A percentile compares a stretch with the other conserved stretches of the same genome.
These are phyloP conservation scores for Beauveria bassiana DNA, from an alignment of 2,329 filamentous ascomycete genomes.

Conservation along the genomic window DNA sequence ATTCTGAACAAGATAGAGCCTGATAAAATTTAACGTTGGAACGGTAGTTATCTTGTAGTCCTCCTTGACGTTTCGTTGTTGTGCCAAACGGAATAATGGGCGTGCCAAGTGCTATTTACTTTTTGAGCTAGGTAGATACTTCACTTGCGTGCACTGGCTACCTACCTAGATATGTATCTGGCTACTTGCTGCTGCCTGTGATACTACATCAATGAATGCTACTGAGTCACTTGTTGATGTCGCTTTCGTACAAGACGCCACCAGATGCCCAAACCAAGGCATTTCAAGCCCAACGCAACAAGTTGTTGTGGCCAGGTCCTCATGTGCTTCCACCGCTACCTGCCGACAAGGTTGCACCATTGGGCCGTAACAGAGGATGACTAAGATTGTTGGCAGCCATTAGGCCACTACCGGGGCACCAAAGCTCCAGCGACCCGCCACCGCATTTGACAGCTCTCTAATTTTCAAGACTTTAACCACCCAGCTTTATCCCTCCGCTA, in stretches of 20 bases:
- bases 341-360: neutral
- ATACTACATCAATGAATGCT: neutral
- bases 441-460: constrained; percentile 5
- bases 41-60: too few relatives aligned
- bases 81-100: too few relatives aligned
- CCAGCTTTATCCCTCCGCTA: constrained; percentile 6
- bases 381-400: neutral
- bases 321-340: neutral
- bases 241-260: neutral
- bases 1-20: too few relatives aligned
- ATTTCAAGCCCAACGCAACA: neutral
- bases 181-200: neutral
- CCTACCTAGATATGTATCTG: neutral
- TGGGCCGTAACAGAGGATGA: constrained; percentile 8
- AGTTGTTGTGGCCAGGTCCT: neutral
- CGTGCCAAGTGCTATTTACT: too few relatives aligned
- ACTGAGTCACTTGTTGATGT: neutral
- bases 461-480: constrained; percentile 8
- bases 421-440: constrained; percentile 6
- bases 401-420: neutral
- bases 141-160: neutral
- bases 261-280: constrained; percentile 1
- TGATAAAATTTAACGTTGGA: too few relatives aligned
- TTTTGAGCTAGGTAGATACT: too few relatives aligned
- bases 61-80: too few relatives aligned